phyloP scores from a whole-genome alignment of 2,329 filamentous ascomycete genomes.

The Phialophora verrucosa region DNA sequence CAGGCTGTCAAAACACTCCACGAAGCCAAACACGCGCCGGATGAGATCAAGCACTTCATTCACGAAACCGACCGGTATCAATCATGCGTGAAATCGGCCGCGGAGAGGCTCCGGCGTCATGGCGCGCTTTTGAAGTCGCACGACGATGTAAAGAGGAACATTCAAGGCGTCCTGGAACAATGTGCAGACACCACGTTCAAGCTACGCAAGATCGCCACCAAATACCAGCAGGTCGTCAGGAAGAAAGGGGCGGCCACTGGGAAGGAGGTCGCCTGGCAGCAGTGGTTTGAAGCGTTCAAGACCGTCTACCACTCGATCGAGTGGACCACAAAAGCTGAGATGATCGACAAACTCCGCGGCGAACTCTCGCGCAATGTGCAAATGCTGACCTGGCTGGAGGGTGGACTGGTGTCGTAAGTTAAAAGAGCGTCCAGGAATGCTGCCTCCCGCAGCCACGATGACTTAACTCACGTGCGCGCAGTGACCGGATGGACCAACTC shows the following conservation, averaged over 20 bases:
- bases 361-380: constrained; percentile 21
- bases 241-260: constrained; percentile 4
- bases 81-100: constrained; percentile 12
- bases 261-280: constrained; percentile 12
- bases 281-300: constrained; percentile 23
- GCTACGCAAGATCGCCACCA: constrained; percentile 20
- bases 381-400: constrained; percentile 16
- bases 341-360: constrained; percentile 15
- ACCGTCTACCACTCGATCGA: constrained; percentile 20
- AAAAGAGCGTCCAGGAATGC: not conserved
- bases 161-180: constrained; percentile 17
- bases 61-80: constrained; percentile 17
- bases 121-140: constrained; percentile 19
- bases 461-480: not conserved
- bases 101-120: constrained; percentile 18
- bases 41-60: constrained; percentile 18
- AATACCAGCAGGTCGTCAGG: constrained; percentile 18
- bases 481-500: constrained; percentile 19
- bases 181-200: constrained; percentile 23
- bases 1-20: constrained; percentile 15
- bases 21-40: constrained; percentile 17
- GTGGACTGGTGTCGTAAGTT: constrained; percentile 19
- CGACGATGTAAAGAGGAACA: constrained; percentile 18
- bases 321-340: constrained; percentile 21
- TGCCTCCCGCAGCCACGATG: not conserved